Base-by-base conservation (phyloP, 257 asterid species). In the Handroanthus guayacan region DNA sequence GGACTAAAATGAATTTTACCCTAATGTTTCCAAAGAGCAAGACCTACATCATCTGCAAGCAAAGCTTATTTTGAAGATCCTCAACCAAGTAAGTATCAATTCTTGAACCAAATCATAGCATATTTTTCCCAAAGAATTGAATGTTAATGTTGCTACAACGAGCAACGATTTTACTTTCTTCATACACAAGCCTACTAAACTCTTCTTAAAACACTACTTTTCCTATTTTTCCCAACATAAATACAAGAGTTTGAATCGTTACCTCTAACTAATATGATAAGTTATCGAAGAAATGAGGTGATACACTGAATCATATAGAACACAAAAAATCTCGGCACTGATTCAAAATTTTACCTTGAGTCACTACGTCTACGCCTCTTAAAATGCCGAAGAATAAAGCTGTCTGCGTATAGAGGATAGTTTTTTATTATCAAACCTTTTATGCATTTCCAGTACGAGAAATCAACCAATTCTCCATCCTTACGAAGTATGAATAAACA, bases 381-480 rank as follows among this genome's bases (percentile, higher is more conserved):
- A 82, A 95, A 89, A 84, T 95, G 98, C 81, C 89, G 82, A 78
- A 95, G 87, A 75, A 95, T 93, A 68, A 95, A 95, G 85, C 87
- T 91, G 75, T 93, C 97, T 0, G 99, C 98, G 60, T 91, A 89
- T 16, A 93, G 89, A 64, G 98, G 99, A 85, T 91, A 95, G 18
- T 91, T 93, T 73, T 83, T 91, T 73, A 87, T 87, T 84, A 95
- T 90, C 85, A 93, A 81, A 47, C 97, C 98, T 84, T 90, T 93
- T 74, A 95, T 86, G 89, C 99, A 93, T 89, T 95, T 95, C 99
- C 99, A 95, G 82, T 87, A 95, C 3, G 99, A 95, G 69, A 95
- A 93, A 78, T 95, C 98, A 25, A 93, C 89, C 82, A 82, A 16
- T 48, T 89, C 97, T 74, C 99, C 99, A 81, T 90, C 96, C 73